Percentiles rank a stretch among this genome's conserved stretches.
Evolutionary conservation across 768 basidiomycete genomes (phyloP).

Genomic region (Lactifluus volemus): DNA sequence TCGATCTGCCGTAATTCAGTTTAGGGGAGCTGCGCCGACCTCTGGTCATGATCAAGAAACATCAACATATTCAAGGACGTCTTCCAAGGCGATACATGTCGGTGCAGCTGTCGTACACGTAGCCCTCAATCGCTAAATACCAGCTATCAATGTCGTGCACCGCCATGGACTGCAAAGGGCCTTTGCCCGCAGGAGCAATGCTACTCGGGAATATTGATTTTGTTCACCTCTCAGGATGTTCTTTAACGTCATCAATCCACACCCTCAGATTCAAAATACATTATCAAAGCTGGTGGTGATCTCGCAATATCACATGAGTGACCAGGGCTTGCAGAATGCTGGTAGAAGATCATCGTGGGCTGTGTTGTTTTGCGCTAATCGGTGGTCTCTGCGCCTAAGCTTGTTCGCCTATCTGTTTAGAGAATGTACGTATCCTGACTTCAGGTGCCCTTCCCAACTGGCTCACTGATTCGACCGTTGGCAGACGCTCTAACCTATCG

Average conservation of each 20-base stretch:
- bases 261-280: background rate
- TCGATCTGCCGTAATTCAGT: background rate
- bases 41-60: too few species aligned
- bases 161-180: too few species aligned
- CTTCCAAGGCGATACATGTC: background rate
- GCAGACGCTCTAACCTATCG: too few species aligned
- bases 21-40: too few species aligned
- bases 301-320: background rate
- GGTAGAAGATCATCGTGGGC: too few species aligned
- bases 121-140: background rate
- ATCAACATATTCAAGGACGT: background rate
- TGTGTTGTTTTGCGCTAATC: too few species aligned
- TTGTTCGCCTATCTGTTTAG: too few species aligned
- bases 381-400: too few species aligned
- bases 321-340: background rate
- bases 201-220: background rate
- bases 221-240: background rate
- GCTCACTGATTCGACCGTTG: too few species aligned
- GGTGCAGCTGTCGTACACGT: background rate
- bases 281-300: background rate
- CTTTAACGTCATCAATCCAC: background rate
- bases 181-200: background rate
- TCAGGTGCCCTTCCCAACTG: too few species aligned
- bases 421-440: too few species aligned
- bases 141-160: background rate